Evolutionary conservation across 2,329 filamentous ascomycete genomes (phyloP).

Genomic region (Ophiostoma ulmi): DNA sequence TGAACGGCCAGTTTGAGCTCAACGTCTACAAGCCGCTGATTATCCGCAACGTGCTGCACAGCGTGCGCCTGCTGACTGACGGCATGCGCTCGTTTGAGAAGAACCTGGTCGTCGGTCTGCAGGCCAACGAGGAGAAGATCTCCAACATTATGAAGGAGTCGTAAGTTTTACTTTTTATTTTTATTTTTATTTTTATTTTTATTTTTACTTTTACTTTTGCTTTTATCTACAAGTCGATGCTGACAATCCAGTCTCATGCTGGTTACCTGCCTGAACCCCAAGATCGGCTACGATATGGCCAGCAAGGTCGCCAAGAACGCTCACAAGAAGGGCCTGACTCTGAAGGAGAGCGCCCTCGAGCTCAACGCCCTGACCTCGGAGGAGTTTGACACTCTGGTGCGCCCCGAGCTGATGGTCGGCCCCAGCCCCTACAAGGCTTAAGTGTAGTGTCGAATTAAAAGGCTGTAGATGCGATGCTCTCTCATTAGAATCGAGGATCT

Average conservation of each 20-base stretch:
- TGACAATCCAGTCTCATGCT: conserved; percentile 73
- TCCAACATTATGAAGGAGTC: conserved; percentile 86
- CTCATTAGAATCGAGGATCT: no score
- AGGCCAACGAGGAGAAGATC: conserved; percentile 93
- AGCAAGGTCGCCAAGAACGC: conserved; percentile 97
- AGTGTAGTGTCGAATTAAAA: not conserved
- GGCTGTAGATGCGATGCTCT: not conserved
- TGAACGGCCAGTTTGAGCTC: conserved; percentile 97
- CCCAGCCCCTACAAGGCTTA: conserved; percentile 59
- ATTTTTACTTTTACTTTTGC: not conserved
- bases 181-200: not conserved
- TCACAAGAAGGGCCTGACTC: conserved; percentile 92
- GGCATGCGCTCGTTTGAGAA: conserved; percentile 94
- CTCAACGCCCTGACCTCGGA: conserved; percentile 80
- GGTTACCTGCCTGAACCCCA: conserved; percentile 93
- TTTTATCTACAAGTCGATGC: not conserved
- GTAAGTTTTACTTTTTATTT: conserved; percentile 46
- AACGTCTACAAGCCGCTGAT: conserved; percentile 98
- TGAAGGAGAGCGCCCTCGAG: conserved; percentile 92
- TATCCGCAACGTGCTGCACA: conserved; percentile 93
- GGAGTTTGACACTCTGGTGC: conserved; percentile 85
- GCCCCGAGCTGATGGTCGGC: conserved; percentile 90
- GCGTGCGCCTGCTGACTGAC: conserved; percentile 78
- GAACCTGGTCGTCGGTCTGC: conserved; percentile 80
- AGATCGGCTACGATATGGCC: conserved; percentile 96